A percentile compares a stretch with the other conserved stretches of the same genome.
These are phyloP conservation scores for Harringtonia lauricola DNA, from an alignment of 2,329 filamentous ascomycete genomes.

Conservation along the genomic window DNA sequence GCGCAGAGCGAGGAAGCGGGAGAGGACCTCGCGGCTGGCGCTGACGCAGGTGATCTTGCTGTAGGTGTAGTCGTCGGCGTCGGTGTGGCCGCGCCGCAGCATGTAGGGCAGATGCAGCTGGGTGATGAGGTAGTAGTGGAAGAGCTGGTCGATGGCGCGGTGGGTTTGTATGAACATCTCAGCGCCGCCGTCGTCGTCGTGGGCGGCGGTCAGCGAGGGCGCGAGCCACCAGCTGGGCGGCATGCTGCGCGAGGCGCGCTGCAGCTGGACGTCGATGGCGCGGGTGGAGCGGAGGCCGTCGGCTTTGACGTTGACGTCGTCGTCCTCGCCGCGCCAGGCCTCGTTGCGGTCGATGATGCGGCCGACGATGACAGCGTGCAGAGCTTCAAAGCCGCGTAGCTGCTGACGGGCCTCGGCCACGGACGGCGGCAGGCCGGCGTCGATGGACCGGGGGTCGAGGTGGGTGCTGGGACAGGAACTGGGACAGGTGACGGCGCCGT, in stretches of 20 bases:
- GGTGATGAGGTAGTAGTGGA: conserved; percentile 29
- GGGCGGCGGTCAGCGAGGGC: conserved; percentile 8
- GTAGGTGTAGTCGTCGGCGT: conserved; percentile 19
- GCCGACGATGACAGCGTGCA: conserved; percentile 21
- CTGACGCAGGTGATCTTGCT: conserved; percentile 27
- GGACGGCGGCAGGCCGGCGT: not conserved
- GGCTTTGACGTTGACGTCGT: not conserved
- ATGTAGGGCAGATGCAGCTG: conserved; percentile 35
- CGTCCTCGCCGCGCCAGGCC: conserved; percentile 6
- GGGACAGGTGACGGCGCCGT: not conserved
- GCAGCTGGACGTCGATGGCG: conserved; percentile 27
- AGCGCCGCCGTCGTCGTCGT: not conserved
- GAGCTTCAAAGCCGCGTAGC: conserved; percentile 23
- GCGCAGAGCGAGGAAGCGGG: conserved; percentile 26
- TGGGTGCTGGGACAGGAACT: not conserved
- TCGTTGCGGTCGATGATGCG: conserved; percentile 26
- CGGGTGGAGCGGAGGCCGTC: conserved; percentile 16
- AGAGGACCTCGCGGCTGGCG: conserved; percentile 30
- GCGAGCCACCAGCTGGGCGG: conserved; percentile 31
- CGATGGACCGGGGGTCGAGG: not conserved
- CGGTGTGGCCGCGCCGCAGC: conserved; percentile 16
- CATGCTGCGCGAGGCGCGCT: conserved; percentile 24
- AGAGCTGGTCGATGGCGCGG: conserved; percentile 29
- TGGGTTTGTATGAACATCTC: conserved; percentile 18
- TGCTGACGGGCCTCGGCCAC: not conserved